phyloP scores from a whole-genome alignment of 2,329 filamentous ascomycete genomes.

The Chaetothyriales sp. region DNA sequence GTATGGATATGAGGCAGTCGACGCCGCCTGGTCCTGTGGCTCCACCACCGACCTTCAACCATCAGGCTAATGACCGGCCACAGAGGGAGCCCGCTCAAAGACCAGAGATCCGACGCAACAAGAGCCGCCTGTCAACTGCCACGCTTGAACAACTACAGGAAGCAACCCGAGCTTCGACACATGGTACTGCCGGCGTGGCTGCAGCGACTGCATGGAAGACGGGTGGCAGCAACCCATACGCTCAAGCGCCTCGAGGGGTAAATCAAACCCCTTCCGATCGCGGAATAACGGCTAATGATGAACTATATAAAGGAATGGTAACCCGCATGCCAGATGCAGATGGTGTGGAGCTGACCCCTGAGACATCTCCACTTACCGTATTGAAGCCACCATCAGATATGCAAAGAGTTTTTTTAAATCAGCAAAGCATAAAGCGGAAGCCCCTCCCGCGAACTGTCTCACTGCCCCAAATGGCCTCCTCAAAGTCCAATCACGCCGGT shows the following conservation, averaged over 20 bases:
- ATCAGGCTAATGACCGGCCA: slow-evolving; percentile 57
- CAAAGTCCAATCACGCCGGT: slow-evolving; percentile 25
- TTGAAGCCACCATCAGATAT: slow-evolving; percentile 3
- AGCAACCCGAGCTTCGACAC: slow-evolving; percentile 38
- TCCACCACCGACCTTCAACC: slow-evolving; percentile 62
- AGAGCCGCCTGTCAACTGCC: slow-evolving; percentile 65
- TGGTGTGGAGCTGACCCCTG: not conserved
- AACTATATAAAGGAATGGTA: slow-evolving; percentile 23
- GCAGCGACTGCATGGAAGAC: slow-evolving; percentile 28
- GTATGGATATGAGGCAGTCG: slow-evolving; percentile 29
- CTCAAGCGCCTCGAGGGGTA: slow-evolving; percentile 27
- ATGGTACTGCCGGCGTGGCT: slow-evolving; percentile 26
- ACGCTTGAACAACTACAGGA: slow-evolving; percentile 69
- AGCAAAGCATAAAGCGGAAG: slow-evolving; percentile 36
- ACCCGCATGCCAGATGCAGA: slow-evolving; percentile 4
- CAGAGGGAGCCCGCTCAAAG: slow-evolving; percentile 56
- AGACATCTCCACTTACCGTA: slow-evolving; percentile 7
- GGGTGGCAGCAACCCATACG: slow-evolving; percentile 15
- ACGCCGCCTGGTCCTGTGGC: slow-evolving; percentile 62
- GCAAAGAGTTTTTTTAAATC: slow-evolving; percentile 14
- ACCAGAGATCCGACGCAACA: slow-evolving; percentile 63
- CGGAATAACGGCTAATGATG: slow-evolving; percentile 4
- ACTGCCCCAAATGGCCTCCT: not conserved
- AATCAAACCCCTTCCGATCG: slow-evolving; percentile 15
- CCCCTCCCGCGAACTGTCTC: slow-evolving; percentile 31